Conservation (phyloP, 768 basidiomycete genomes). For the Pleurotus ostreatus region DNA sequence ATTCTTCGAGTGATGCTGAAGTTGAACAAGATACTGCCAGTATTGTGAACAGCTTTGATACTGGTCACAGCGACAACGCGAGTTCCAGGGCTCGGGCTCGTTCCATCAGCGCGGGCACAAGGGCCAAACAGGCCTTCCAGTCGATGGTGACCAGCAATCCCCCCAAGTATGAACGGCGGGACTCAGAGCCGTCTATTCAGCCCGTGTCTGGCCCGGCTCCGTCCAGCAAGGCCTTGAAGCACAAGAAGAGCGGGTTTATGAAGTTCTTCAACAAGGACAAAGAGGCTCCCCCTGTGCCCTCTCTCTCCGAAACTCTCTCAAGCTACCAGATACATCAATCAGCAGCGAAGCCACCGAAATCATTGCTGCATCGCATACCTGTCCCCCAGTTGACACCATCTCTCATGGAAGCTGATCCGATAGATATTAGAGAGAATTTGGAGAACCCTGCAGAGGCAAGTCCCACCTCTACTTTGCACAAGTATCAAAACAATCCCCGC, state of each 20-base stretch:
- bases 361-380: slow-evolving; percentile 33
- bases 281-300: slow-evolving; percentile 50
- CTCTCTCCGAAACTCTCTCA: slow-evolving; percentile 35
- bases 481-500: slow-evolving; percentile 12
- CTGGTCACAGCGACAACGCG: slow-evolving; percentile 16
- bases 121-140: slow-evolving; percentile 45
- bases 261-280: slow-evolving; percentile 58
- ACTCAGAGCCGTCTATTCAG: slow-evolving; percentile 30
- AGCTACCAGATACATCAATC: slow-evolving; percentile 21
- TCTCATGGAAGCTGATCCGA: slow-evolving; percentile 20
- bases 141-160: slow-evolving; percentile 31
- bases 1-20: slow-evolving; percentile 23
- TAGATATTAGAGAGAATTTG: neutral
- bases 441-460: neutral
- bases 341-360: slow-evolving; percentile 20
- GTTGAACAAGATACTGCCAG: slow-evolving; percentile 23
- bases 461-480: neutral
- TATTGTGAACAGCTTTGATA: slow-evolving; percentile 19
- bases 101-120: slow-evolving; percentile 58
- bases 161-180: slow-evolving; percentile 36
- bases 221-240: slow-evolving; percentile 51
- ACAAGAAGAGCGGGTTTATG: slow-evolving; percentile 83
- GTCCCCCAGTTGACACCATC: slow-evolving; percentile 37
- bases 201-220: slow-evolving; percentile 9
- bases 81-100: slow-evolving; percentile 41